Evolutionary conservation across 305 asterid genomes (phyloP).

Genomic region (Fraxinus paxiana): DNA sequence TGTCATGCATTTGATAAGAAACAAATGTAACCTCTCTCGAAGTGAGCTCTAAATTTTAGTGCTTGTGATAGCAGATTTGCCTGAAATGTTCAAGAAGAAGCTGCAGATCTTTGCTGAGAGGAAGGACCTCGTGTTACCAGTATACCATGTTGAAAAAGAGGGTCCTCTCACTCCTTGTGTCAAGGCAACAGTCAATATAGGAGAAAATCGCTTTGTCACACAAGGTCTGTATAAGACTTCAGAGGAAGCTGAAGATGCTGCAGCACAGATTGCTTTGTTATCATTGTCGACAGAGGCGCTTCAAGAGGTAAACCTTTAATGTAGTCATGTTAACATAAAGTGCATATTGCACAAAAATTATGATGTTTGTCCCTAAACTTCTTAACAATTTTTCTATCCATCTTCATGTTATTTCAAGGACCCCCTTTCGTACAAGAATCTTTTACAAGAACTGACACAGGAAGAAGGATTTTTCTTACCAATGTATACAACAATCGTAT

Average conservation of each 20-base stretch:
- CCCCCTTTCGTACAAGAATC: constrained; percentile 31
- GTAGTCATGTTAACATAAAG: not conserved
- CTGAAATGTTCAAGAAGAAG: constrained; percentile 29
- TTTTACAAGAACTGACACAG: constrained; percentile 28
- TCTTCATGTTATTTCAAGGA: constrained; percentile 22
- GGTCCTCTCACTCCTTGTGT: constrained; percentile 22
- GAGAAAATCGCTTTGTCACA: constrained; percentile 29
- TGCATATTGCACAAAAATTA: not conserved
- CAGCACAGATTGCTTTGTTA: constrained; percentile 43
- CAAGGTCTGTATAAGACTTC: constrained; percentile 22
- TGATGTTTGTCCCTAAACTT: not conserved
- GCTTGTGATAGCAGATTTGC: not conserved
- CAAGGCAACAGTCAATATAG: constrained; percentile 30
- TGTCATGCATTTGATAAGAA: not conserved
- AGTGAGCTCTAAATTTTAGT: not conserved
- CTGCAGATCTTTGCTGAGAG: constrained; percentile 37
- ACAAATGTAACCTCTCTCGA: not conserved
- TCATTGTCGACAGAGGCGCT: constrained; percentile 30
- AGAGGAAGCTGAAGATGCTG: constrained; percentile 41
- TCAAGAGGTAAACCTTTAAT: constrained; percentile 30
- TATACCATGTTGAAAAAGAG: constrained; percentile 19
- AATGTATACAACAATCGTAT: constrained; percentile 25
- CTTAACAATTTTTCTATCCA: not conserved
- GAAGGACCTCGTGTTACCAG: constrained; percentile 27
- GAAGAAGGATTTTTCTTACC: constrained; percentile 31